A percentile compares a stretch with the other conserved stretches of the same genome.
Conservation (phyloP, 805 yeast genomes). For the Metschnikowia lochheadii region DNA sequence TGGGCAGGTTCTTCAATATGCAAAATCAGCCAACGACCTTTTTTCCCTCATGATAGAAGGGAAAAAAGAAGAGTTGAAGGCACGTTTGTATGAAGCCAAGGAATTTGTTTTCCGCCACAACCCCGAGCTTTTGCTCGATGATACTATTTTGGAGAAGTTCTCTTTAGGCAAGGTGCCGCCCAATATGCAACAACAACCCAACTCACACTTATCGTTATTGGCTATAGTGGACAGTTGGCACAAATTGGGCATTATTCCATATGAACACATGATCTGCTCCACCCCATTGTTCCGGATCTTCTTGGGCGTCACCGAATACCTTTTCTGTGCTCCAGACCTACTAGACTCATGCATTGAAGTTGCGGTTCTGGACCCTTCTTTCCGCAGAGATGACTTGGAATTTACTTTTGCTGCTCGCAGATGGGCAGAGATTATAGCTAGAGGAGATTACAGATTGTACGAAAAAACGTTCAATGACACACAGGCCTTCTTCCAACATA, state of each 20-base stretch:
- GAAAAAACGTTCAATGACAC: constrained; percentile 68
- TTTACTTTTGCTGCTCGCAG: constrained; percentile 85
- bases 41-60: constrained; percentile 80
- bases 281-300: constrained; percentile 90
- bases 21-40: constrained; percentile 76
- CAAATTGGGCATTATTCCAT: constrained; percentile 79
- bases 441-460: constrained; percentile 73
- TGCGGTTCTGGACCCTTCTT: constrained; percentile 60
- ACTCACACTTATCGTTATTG: constrained; percentile 82
- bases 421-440: constrained; percentile 80
- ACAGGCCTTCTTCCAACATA: constrained; percentile 79
- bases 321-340: constrained; percentile 79
- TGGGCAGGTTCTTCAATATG: constrained; percentile 83
- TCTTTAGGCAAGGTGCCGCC: constrained; percentile 73
- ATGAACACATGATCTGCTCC: constrained; percentile 94
- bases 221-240: constrained; percentile 96
- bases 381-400: constrained; percentile 86
- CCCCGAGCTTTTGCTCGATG: constrained; percentile 63
- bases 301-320: constrained; percentile 88
- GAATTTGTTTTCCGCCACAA: constrained; percentile 72
- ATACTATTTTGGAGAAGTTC: constrained; percentile 70
- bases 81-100: constrained; percentile 63
- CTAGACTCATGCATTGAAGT: constrained; percentile 77
- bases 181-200: constrained; percentile 58
- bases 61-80: constrained; percentile 50